phyloP scores from a whole-genome alignment of 2,329 filamentous ascomycete genomes.

The Zymoseptoria passerinii region DNA sequence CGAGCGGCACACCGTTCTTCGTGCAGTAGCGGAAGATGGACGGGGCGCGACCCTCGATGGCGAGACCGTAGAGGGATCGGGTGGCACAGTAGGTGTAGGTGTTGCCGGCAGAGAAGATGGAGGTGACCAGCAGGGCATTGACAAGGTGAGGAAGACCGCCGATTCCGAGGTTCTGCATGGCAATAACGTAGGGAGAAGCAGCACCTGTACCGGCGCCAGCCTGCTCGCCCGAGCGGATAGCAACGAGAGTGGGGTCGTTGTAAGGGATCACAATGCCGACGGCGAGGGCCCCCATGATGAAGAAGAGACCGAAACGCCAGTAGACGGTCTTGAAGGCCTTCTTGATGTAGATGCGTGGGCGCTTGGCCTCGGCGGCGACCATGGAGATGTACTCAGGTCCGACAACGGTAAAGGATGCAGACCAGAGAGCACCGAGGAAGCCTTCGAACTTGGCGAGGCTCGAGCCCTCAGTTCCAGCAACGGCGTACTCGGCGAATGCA shows the following conservation, averaged over 20 bases:
- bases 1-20: constrained; percentile 52
- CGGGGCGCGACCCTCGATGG: constrained; percentile 46
- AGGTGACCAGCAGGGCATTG: constrained; percentile 37
- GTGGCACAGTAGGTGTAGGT: constrained; percentile 48
- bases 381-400: constrained; percentile 44
- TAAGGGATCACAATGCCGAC: constrained; percentile 37
- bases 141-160: constrained; percentile 33
- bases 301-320: constrained; percentile 42
- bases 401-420: constrained; percentile 32
- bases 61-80: constrained; percentile 44
- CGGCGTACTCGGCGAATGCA: constrained; percentile 25
- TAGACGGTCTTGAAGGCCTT: constrained; percentile 44
- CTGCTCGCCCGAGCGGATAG: constrained; percentile 16
- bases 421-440: constrained; percentile 30
- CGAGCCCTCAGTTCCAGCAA: constrained; percentile 12
- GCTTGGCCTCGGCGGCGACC: constrained; percentile 41
- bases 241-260: constrained; percentile 26
- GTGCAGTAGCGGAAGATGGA: constrained; percentile 50
- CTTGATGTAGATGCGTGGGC: constrained; percentile 40
- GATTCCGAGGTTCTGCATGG: constrained; percentile 37
- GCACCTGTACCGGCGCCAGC: constrained; percentile 23
- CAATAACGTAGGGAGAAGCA: constrained; percentile 33
- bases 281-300: constrained; percentile 40
- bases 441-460: constrained; percentile 30
- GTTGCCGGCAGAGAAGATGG: constrained; percentile 49